Conservation (phyloP, 805 yeast species). For the Metahyphopichia silvanorum region DNA sequence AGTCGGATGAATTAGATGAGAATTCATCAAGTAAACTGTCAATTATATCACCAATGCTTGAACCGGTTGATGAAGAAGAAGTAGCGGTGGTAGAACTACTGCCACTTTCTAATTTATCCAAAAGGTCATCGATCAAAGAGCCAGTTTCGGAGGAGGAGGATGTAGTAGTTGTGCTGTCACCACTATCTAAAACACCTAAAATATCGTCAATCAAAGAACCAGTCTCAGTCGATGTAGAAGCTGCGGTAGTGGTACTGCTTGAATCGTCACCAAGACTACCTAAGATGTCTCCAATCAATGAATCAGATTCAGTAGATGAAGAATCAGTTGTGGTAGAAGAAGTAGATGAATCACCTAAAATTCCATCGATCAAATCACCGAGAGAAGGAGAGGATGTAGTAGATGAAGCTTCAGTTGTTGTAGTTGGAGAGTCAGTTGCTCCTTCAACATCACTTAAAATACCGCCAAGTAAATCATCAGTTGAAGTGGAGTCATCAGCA, state of each 20-base stretch:
- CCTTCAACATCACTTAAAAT: conserved; percentile 7
- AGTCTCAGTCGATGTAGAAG: conserved; percentile 2
- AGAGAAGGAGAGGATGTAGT: conserved; percentile 2
- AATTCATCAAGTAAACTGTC: conserved; percentile 15
- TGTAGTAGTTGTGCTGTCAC: too few relatives aligned
- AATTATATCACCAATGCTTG: conserved; percentile 9
- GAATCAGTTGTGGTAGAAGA: conserved; percentile 1
- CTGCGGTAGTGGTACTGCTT: not conserved
- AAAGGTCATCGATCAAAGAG: conserved; percentile 3
- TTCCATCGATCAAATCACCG: not conserved
- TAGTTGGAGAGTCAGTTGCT: conserved; percentile 4
- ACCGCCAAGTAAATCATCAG: conserved; percentile 9
- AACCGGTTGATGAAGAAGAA: conserved; percentile 4
- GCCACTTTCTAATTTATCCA: not conserved
- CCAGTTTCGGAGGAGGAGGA: too few relatives aligned
- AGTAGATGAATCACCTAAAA: not conserved
- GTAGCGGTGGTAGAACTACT: not conserved
- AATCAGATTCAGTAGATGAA: too few relatives aligned
- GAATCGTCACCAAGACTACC: not conserved
- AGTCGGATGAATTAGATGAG: conserved; percentile 9
- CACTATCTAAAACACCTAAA: conserved; percentile 4
- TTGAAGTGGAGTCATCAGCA: conserved; percentile 6
- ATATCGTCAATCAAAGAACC: conserved; percentile 7
- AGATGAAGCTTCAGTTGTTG: conserved; percentile 2
- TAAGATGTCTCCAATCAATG: conserved; percentile 6